phyloP scores from a whole-genome alignment of 2,329 filamentous ascomycete species.

The Monosporascus sp. region DNA sequence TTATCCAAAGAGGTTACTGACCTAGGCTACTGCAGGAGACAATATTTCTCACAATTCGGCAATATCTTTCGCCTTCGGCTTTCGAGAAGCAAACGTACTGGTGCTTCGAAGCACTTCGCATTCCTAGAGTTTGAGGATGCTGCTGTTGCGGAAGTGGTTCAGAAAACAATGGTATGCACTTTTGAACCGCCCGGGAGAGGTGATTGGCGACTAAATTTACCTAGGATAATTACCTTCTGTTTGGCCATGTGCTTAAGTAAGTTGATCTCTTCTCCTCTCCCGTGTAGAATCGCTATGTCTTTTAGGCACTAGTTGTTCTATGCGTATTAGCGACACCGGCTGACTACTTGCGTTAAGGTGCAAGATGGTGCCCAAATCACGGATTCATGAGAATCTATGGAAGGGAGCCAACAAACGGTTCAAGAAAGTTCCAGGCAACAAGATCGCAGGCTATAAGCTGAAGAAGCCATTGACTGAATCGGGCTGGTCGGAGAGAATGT shows the following conservation, averaged over 20 bases:
- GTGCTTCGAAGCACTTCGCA: conserved; percentile 86
- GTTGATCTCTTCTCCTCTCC: not conserved
- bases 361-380: conserved; percentile 68
- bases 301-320: not conserved
- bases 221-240: conserved; percentile 67
- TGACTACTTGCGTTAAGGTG: conserved; percentile 36
- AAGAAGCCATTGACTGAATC: conserved; percentile 68
- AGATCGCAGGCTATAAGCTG: conserved; percentile 73
- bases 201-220: not conserved
- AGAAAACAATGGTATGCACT: conserved; percentile 72
- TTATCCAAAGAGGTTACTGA: not conserved
- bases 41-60: conserved; percentile 91
- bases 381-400: conserved; percentile 78
- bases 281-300: not conserved
- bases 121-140: conserved; percentile 89
- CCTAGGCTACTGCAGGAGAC: not conserved
- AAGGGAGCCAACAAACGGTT: conserved; percentile 87
- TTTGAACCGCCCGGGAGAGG: not conserved
- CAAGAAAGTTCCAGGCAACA: conserved; percentile 83
- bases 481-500: conserved; percentile 72
- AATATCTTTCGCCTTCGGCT: conserved; percentile 72
- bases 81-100: conserved; percentile 88
- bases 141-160: conserved; percentile 76
- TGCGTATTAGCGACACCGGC: not conserved
- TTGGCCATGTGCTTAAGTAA: conserved; percentile 80